Conservation (phyloP, 148 eudicot genomes). For the Nepenthes mirabilis region DNA sequence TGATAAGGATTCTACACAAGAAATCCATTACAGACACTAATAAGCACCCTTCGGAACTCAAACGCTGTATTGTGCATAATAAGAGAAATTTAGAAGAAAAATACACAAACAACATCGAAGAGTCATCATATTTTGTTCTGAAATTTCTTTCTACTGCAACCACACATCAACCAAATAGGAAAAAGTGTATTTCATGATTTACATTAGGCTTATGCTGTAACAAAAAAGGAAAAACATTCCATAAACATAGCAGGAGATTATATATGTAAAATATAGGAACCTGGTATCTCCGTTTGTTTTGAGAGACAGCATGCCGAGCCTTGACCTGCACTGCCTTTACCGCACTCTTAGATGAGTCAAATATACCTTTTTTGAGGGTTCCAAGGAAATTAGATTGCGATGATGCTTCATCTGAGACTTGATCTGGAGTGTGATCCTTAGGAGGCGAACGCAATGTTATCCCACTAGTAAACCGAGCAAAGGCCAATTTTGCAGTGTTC, state of each 20-base stretch:
- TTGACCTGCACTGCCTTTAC: conserved; percentile 91
- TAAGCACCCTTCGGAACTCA: too few relatives aligned
- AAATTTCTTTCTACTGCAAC: too few relatives aligned
- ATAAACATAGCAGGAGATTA: background rate
- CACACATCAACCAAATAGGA: too few relatives aligned
- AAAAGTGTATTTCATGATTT: too few relatives aligned
- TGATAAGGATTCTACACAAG: too few relatives aligned
- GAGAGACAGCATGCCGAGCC: conserved; percentile 97
- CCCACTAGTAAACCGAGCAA: conserved; percentile 76
- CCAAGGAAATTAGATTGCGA: conserved; percentile 64
- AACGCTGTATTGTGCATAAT: too few relatives aligned
- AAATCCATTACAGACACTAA: too few relatives aligned
- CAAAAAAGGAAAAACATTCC: too few relatives aligned
- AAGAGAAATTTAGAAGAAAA: too few relatives aligned
- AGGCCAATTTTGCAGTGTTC: conserved; percentile 52
- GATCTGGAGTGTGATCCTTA: conserved; percentile 47
- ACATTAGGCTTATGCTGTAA: too few relatives aligned
- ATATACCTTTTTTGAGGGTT: conserved; percentile 73
- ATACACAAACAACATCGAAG: too few relatives aligned
- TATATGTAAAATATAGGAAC: conserved; percentile 14
- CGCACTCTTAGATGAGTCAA: conserved; percentile 86
- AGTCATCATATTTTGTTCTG: too few relatives aligned
- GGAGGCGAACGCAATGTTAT: conserved; percentile 67
- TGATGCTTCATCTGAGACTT: conserved; percentile 38
- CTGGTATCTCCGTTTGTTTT: conserved; percentile 98